These are phyloP conservation scores for Fraxinus baroniana DNA, from an alignment of 305 asterid species.

Conservation along the genomic window DNA sequence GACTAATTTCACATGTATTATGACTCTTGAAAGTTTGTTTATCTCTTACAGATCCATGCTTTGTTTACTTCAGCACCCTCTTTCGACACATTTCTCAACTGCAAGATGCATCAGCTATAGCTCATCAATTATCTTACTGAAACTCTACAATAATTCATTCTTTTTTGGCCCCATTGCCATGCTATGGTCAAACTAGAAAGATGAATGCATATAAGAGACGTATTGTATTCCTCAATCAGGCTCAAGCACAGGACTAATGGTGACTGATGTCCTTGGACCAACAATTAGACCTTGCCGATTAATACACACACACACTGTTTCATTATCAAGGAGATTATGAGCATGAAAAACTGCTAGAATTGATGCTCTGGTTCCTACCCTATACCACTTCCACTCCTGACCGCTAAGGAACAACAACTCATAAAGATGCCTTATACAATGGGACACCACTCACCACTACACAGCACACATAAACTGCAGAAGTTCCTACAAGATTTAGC, in stretches of 20 bases:
- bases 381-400: neutral
- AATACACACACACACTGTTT: neutral
- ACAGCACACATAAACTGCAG: slow-evolving; percentile 7
- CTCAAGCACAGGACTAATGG: neutral
- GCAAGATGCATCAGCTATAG: slow-evolving; percentile 10
- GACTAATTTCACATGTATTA: neutral
- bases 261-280: slow-evolving; percentile 2
- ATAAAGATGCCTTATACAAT: neutral
- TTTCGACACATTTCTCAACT: neutral
- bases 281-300: neutral
- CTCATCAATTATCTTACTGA: neutral
- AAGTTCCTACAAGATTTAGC: slow-evolving; percentile 19
- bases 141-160: neutral
- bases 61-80: neutral
- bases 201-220: neutral
- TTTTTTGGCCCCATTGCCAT: neutral
- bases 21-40: neutral
- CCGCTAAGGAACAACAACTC: slow-evolving; percentile 13
- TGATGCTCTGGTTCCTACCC: neutral
- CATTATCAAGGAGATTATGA: slow-evolving; percentile 2
- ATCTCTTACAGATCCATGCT: neutral
- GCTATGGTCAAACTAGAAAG: slow-evolving; percentile 6
- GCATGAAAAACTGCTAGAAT: neutral
- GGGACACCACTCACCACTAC: slow-evolving; percentile 13
- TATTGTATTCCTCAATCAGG: neutral